Conservation (phyloP, 345 rosid genomes). For the Ailanthus altissimus region DNA sequence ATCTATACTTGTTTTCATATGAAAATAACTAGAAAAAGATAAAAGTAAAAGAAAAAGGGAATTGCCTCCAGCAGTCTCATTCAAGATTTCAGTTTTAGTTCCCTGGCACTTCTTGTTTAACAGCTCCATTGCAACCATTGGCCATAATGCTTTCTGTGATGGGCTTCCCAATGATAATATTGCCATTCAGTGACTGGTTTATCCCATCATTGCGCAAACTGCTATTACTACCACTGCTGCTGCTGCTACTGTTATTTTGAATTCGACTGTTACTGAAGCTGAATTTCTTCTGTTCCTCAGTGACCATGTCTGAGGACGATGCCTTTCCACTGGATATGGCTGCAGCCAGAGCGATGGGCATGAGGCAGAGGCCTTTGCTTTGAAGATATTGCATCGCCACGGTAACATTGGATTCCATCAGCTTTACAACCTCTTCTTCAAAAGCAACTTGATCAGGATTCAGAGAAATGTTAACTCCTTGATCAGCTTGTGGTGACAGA, state of each 20-base stretch:
- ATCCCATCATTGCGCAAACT: slow-evolving; percentile 27
- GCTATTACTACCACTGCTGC: slow-evolving; percentile 24
- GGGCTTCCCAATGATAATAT: slow-evolving; percentile 17
- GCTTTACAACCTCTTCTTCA: slow-evolving; percentile 57
- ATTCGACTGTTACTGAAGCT: slow-evolving; percentile 12
- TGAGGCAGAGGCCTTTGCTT: slow-evolving; percentile 58
- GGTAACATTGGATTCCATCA: slow-evolving; percentile 59
- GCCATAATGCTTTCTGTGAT: slow-evolving; percentile 4
- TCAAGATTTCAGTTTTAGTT: slow-evolving; percentile 10
- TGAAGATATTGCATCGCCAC: slow-evolving; percentile 60
- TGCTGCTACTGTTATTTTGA: slow-evolving; percentile 16
- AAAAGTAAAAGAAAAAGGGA: background rate
- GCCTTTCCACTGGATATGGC: slow-evolving; percentile 42
- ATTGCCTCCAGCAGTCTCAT: background rate
- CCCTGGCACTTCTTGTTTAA: slow-evolving; percentile 22
- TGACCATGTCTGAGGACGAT: slow-evolving; percentile 18
- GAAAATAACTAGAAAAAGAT: background rate
- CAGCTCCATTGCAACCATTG: slow-evolving; percentile 23
- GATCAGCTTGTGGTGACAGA: slow-evolving; percentile 27
- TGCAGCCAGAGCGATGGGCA: slow-evolving; percentile 54
- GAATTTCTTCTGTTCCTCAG: slow-evolving; percentile 27
- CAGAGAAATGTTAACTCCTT: slow-evolving; percentile 33
- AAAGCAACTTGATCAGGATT: slow-evolving; percentile 41
- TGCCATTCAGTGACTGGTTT: slow-evolving; percentile 4
- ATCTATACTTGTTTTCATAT: background rate